phyloP scores from a whole-genome alignment of 2,329 filamentous ascomycete species.

The Colletotrichum shisoi region DNA sequence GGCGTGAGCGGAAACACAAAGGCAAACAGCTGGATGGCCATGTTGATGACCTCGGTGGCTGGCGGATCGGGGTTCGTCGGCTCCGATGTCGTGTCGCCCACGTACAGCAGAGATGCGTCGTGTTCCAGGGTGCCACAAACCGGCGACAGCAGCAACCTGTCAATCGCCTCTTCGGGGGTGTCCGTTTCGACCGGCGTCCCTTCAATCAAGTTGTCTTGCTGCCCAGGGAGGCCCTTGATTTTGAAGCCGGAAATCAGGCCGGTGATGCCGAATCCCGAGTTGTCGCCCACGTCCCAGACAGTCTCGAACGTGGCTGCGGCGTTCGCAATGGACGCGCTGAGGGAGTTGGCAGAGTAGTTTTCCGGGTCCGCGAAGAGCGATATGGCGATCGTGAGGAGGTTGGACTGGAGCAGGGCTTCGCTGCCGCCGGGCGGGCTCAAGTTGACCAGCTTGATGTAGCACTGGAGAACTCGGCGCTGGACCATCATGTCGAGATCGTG shows the following conservation, averaged over 20 bases:
- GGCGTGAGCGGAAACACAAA: conserved; percentile 89
- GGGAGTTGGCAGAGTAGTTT: conserved; percentile 81
- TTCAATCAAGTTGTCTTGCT: conserved; percentile 63
- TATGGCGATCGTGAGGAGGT: conserved; percentile 86
- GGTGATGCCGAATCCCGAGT: conserved; percentile 92
- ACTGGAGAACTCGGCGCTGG: conserved; percentile 89
- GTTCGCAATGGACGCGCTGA: conserved; percentile 91
- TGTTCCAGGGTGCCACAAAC: conserved; percentile 87
- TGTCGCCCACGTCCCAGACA: conserved; percentile 94
- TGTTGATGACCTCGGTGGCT: conserved; percentile 91
- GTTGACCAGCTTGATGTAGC: conserved; percentile 89
- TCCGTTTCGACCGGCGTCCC: conserved; percentile 58
- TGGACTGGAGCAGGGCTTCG: conserved; percentile 88
- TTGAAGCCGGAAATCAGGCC: conserved; percentile 82
- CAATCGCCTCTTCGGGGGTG: conserved; percentile 71
- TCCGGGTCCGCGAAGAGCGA: conserved; percentile 93
- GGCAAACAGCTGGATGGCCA: conserved; percentile 91
- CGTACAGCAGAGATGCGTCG: conserved; percentile 83
- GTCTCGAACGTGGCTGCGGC: conserved; percentile 90
- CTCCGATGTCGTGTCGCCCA: conserved; percentile 59
- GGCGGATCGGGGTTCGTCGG: conserved; percentile 72
- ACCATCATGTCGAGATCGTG: conserved; percentile 94
- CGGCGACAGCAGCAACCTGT: conserved; percentile 70
- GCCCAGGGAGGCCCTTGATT: conserved; percentile 73
- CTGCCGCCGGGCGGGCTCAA: conserved; percentile 84